phyloP scores from a whole-genome alignment of 2,329 filamentous ascomycete species.

The Beauveria medogensis region DNA sequence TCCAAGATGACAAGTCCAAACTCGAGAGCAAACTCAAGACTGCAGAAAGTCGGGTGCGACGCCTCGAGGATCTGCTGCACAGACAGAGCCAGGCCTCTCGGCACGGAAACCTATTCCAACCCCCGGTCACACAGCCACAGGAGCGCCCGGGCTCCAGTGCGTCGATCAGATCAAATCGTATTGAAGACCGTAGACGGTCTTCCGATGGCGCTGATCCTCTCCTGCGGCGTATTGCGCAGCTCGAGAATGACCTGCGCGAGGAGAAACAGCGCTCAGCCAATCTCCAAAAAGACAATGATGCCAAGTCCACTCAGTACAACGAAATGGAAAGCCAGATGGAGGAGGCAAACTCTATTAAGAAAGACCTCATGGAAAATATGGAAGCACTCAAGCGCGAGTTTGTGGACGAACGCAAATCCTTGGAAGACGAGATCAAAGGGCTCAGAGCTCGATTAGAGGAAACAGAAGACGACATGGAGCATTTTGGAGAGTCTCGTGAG shows the following conservation, averaged over 20 bases:
- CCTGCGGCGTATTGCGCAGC: conserved; percentile 43
- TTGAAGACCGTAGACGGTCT: conserved; percentile 38
- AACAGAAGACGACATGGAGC: conserved; percentile 83
- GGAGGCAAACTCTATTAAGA: conserved; percentile 85
- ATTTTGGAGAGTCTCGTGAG: conserved; percentile 73
- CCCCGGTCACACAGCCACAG: conserved; percentile 35
- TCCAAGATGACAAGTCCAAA: conserved; percentile 78
- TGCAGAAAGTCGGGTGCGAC: conserved; percentile 82
- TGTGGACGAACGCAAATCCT: conserved; percentile 69
- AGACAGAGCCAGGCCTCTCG: conserved; percentile 60
- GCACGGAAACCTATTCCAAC: conserved; percentile 48
- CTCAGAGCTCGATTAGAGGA: conserved; percentile 77
- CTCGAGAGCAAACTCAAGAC: conserved; percentile 68
- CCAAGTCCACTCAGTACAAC: conserved; percentile 47
- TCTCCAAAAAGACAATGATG: conserved; percentile 62
- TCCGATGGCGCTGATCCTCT: conserved; percentile 40
- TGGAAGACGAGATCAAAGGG: conserved; percentile 72
- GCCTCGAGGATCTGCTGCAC: conserved; percentile 86
- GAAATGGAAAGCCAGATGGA: conserved; percentile 63
- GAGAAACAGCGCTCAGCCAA: conserved; percentile 61
- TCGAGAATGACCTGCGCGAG: conserved; percentile 70
- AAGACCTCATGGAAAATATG: conserved; percentile 89
- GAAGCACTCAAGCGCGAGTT: conserved; percentile 88
- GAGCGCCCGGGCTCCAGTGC: conserved; percentile 42
- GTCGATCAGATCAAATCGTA: conserved; percentile 37